Evolutionary conservation across 192 early-diverging fungal species (phyloP).

Genomic region (Linnemannia hyalina): DNA sequence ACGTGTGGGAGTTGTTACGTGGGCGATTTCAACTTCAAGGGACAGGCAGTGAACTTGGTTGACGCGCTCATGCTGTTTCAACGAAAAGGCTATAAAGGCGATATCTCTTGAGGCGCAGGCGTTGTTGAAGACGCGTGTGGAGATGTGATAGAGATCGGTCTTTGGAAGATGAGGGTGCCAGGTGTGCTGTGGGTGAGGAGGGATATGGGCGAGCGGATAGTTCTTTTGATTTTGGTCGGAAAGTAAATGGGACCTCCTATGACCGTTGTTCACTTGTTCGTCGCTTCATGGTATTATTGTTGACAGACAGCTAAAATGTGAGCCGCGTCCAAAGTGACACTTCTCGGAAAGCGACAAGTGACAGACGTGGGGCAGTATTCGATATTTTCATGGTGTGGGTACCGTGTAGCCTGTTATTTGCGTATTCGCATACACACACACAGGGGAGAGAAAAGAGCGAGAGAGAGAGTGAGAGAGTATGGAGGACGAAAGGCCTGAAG

Average conservation of each 20-base stretch:
- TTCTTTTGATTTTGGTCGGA: neutral
- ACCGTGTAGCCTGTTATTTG: neutral
- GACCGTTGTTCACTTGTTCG: neutral
- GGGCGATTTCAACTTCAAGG: neutral
- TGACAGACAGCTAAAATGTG: neutral
- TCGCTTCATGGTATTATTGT: constrained; percentile 4
- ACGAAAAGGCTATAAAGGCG: neutral
- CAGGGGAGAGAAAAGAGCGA: too few relatives aligned
- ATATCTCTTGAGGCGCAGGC: neutral
- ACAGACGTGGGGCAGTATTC: neutral
- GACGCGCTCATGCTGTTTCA: neutral
- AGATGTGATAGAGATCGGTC: neutral
- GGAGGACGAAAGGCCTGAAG: neutral
- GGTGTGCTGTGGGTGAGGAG: neutral
- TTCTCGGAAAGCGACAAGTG: constrained; percentile 41
- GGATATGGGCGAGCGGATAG: neutral
- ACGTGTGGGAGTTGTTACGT: neutral
- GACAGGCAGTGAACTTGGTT: neutral
- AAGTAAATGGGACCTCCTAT: neutral
- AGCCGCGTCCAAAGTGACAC: constrained; percentile 47
- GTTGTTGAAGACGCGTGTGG: neutral
- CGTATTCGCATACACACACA: neutral
- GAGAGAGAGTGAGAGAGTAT: too few relatives aligned
- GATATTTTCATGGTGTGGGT: neutral
- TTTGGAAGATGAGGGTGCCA: neutral